Conservation (phyloP, 352 stramenopile genomes). For the Phytophthora tentaculata region DNA sequence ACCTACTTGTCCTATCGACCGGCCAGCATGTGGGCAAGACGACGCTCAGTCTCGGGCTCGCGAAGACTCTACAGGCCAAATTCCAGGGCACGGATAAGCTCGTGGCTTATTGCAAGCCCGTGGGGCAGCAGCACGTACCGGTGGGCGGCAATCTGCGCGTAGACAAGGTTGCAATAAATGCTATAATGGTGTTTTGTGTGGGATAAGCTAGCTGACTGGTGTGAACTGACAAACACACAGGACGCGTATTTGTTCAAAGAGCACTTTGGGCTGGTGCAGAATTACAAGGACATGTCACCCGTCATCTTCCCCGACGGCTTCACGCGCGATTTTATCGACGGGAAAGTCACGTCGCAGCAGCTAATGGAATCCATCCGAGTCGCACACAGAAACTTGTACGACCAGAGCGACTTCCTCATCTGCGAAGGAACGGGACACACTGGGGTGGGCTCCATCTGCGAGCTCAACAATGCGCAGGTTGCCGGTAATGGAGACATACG, state of each 20-base stretch:
- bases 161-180: slow-evolving; percentile 63
- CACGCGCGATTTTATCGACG: slow-evolving; percentile 97
- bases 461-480: slow-evolving; percentile 92
- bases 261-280: slow-evolving; percentile 95
- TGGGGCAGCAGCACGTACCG: slow-evolving; percentile 94
- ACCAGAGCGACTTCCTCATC: slow-evolving; percentile 93
- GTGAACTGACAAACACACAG: slow-evolving; percentile 32
- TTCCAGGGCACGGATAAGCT: slow-evolving; percentile 74
- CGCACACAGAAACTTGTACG: slow-evolving; percentile 83
- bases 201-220: not conserved
- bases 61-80: slow-evolving; percentile 93
- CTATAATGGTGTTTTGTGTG: not conserved
- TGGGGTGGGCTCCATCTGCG: slow-evolving; percentile 91
- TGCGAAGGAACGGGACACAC: slow-evolving; percentile 95
- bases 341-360: slow-evolving; percentile 89
- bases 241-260: slow-evolving; percentile 96
- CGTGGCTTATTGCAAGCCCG: slow-evolving; percentile 95
- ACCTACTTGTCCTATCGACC: slow-evolving; percentile 89
- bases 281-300: slow-evolving; percentile 97
- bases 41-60: slow-evolving; percentile 94
- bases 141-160: slow-evolving; percentile 87
- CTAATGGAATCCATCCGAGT: slow-evolving; percentile 81
- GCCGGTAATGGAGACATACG: slow-evolving; percentile 48
- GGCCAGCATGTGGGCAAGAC: slow-evolving; percentile 99
- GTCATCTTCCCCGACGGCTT: slow-evolving; percentile 97